Base-by-base conservation (phyloP, 2,329 filamentous ascomycete genomes). In the Penicillium aurantiogriseum region DNA sequence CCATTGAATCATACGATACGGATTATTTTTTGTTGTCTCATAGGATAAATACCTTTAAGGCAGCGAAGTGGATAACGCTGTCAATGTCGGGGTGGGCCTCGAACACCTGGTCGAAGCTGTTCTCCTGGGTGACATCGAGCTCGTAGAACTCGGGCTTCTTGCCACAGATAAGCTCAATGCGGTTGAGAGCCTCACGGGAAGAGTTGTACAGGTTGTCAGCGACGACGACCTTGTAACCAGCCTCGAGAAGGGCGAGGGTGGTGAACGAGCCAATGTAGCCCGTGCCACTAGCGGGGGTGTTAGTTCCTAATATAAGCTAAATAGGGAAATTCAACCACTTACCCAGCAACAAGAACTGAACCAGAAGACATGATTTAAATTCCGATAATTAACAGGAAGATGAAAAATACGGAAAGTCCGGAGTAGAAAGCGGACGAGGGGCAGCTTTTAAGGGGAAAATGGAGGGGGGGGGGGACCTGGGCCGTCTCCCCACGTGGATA, bases 191-290 rank as follows among this genome's bases (percentile, higher is more conserved):
- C 71, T 96, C 92, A 70, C 88, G 83, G 60, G 90, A 96, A 48
- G 94, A 97, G 80, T 99, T 99, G 88, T 96, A 96, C 66, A 97
- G 85, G 79, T 87, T 97, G 81, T 99, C 94, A 66, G 94, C 88
- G 64, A 99, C 91, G 75, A 99, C 89, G 63, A 99, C 94, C 76
- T 97, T 88, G 84, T 97, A 97, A 76, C 88, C 92, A 72, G 94
- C 90, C 74, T 97, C 84, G 67, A 99, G 90, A 27, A 99, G 90
- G 53, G 92, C 88, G 51, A 99, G 87, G 56, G 90, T 83, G 61
- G 94, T 99, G 83, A 97, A 97, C 50, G 93, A 97, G 75, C 94
- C 94, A 78, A 99, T 99, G 83, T 99, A 99, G 81, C 94, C 94
- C 65, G 92, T 96, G 72, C 94, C 94, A 84, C 94, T 68, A 66